Percentiles rank a stretch among this genome's conserved stretches.
phyloP scores from a whole-genome alignment of 306 rosid species.

The Corylus americana region DNA sequence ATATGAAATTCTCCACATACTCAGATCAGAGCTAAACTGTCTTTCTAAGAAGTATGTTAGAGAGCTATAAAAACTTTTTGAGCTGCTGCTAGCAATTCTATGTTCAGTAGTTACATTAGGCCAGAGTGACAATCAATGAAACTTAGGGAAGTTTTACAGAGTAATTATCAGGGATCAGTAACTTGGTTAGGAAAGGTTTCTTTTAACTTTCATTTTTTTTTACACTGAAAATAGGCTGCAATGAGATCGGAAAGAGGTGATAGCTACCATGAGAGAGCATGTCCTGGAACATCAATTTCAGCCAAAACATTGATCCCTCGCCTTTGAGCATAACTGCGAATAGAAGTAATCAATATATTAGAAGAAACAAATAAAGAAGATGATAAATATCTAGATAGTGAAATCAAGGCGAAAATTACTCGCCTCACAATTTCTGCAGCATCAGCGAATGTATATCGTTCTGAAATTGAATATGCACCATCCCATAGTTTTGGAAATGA shows the following conservation, averaged over 20 bases:
- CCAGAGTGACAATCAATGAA: not conserved
- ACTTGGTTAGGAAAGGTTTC: not conserved
- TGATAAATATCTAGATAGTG: not conserved
- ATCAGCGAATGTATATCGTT: constrained; percentile 38
- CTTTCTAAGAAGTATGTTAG: not conserved
- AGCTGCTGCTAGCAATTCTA: not conserved
- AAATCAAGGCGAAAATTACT: constrained; percentile 6
- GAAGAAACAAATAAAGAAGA: not conserved
- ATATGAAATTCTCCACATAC: not conserved
- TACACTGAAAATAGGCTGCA: not conserved
- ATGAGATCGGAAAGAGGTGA: not conserved
- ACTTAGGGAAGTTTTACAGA: not conserved
- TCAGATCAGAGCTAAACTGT: not conserved
- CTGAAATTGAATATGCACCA: constrained; percentile 44
- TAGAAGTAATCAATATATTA: not conserved
- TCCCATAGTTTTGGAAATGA: constrained; percentile 48
- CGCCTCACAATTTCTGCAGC: constrained; percentile 45
- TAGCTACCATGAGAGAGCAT: constrained; percentile 43
- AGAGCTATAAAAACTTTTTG: not conserved
- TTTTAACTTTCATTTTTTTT: not conserved
- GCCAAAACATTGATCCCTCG: constrained; percentile 46
- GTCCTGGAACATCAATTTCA: constrained; percentile 51
- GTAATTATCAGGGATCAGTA: not conserved
- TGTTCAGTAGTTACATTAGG: not conserved
- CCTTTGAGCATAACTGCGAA: constrained; percentile 38